A percentile compares a stretch with the other conserved stretches of the same genome.
phyloP scores from a whole-genome alignment of 805 yeast genomes.

The Candida parachauliodes region DNA sequence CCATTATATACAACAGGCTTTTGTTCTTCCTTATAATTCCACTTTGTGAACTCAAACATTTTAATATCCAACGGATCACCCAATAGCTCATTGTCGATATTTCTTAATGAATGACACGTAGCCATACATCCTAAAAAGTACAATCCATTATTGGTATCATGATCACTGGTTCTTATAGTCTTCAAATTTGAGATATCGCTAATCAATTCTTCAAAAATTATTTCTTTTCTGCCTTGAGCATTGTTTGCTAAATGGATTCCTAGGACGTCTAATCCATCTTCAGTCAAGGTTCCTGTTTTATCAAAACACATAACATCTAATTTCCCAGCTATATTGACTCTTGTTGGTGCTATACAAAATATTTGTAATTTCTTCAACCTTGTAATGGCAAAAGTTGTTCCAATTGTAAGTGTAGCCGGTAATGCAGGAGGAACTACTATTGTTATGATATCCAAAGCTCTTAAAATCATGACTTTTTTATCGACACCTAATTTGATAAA shows the following conservation, averaged over 20 bases:
- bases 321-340: conserved; percentile 96
- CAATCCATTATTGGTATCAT: conserved; percentile 28
- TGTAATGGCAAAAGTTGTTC: conserved; percentile 86
- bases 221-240: conserved; percentile 39
- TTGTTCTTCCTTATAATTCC: conserved; percentile 68
- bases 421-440: conserved; percentile 98
- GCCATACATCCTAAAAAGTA: conserved; percentile 48
- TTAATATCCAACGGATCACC: conserved; percentile 95
- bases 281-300: conserved; percentile 96
- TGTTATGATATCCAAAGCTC: conserved; percentile 92
- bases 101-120: conserved; percentile 83
- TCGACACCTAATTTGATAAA: conserved; percentile 76
- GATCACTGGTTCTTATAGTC: conserved; percentile 9
- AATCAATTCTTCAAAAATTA: conserved; percentile 29
- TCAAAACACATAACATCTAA: conserved; percentile 89
- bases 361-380: conserved; percentile 63
- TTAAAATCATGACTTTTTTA: conserved; percentile 63
- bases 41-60: conserved; percentile 87
- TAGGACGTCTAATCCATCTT: conserved; percentile 89
- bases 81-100: conserved; percentile 71
- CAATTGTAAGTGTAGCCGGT: conserved; percentile 96
- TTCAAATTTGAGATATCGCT: conserved; percentile 11
- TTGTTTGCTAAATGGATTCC: conserved; percentile 45
- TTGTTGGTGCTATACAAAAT: conserved; percentile 89
- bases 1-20: conserved; percentile 13